These are phyloP conservation scores for Canavalia gladiata DNA, from an alignment of 306 rosid species.

Conservation along the genomic window DNA sequence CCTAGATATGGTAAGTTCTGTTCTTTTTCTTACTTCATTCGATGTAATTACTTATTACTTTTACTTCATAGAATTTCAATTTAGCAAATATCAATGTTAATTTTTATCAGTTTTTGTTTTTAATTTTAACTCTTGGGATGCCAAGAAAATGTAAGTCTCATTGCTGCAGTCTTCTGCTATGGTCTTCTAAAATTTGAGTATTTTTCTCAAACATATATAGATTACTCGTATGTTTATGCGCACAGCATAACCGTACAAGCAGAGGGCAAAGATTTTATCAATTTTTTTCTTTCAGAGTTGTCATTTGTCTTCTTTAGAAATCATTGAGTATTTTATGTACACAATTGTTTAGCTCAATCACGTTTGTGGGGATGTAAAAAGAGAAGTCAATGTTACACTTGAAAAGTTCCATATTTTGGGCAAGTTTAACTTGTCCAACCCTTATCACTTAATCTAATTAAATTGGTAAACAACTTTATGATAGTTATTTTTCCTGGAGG, in stretches of 20 bases:
- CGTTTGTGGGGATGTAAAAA: background rate
- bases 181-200: slow-evolving; percentile 27
- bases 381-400: too few relatives aligned
- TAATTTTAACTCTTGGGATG: background rate
- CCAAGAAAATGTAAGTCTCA: too few relatives aligned
- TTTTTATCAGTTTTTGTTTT: slow-evolving; percentile 11
- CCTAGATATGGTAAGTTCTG: slow-evolving; percentile 81
- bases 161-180: background rate
- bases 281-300: background rate
- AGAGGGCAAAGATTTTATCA: background rate
- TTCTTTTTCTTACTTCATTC: slow-evolving; percentile 24
- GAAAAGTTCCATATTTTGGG: too few relatives aligned
- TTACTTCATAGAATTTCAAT: background rate
- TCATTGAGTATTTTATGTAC: background rate
- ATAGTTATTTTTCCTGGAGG: too few relatives aligned
- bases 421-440: too few relatives aligned
- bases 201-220: slow-evolving; percentile 32
- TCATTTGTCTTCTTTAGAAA: background rate
- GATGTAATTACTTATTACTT: background rate
- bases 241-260: background rate
- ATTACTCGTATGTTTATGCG: slow-evolving; percentile 5
- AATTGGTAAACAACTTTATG: too few relatives aligned
- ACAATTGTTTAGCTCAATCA: background rate
- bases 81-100: too few relatives aligned
- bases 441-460: too few relatives aligned